phyloP scores from a whole-genome alignment of 495 filamentous ascomycete genomes.

The Hypoxylon intermedium region DNA sequence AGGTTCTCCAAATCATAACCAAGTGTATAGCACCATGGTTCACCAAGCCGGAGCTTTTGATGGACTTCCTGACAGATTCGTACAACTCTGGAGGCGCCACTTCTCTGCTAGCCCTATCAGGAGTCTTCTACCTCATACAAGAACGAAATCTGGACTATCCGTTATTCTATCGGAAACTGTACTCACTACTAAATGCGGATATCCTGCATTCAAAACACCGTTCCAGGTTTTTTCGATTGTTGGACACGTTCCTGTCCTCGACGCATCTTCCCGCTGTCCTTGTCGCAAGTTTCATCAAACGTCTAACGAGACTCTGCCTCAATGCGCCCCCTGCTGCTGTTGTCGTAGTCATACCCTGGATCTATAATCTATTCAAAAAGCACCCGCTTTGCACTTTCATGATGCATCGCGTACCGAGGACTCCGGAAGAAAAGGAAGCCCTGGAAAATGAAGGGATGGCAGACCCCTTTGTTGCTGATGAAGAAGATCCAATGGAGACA shows the following conservation, averaged over 20 bases:
- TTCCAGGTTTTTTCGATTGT: constrained; percentile 87
- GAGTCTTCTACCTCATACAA: constrained; percentile 93
- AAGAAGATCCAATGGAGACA: constrained; percentile 84
- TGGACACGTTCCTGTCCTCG: constrained; percentile 91
- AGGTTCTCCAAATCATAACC: constrained; percentile 74
- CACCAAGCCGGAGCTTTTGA: constrained; percentile 80
- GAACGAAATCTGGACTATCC: constrained; percentile 96
- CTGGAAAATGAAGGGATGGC: constrained; percentile 71
- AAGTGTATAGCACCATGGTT: constrained; percentile 87
- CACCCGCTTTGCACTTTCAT: constrained; percentile 94
- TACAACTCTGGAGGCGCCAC: constrained; percentile 85
- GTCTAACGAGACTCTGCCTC: constrained; percentile 79
- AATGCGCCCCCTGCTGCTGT: constrained; percentile 87
- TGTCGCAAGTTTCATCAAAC: constrained; percentile 95
- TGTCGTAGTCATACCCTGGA: constrained; percentile 86
- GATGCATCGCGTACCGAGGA: constrained; percentile 79
- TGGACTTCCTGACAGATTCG: constrained; percentile 95
- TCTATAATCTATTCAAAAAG: constrained; percentile 91
- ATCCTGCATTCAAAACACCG: constrained; percentile 93
- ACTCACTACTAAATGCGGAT: constrained; percentile 83
- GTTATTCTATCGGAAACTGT: constrained; percentile 90
- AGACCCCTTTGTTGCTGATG: constrained; percentile 78
- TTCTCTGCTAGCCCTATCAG: constrained; percentile 86
- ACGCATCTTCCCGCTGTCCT: constrained; percentile 90
- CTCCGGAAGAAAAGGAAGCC: constrained; percentile 59